These are phyloP conservation scores for Astragalus glycyphyllos DNA, from an alignment of 306 rosid species.

Conservation along the genomic window DNA sequence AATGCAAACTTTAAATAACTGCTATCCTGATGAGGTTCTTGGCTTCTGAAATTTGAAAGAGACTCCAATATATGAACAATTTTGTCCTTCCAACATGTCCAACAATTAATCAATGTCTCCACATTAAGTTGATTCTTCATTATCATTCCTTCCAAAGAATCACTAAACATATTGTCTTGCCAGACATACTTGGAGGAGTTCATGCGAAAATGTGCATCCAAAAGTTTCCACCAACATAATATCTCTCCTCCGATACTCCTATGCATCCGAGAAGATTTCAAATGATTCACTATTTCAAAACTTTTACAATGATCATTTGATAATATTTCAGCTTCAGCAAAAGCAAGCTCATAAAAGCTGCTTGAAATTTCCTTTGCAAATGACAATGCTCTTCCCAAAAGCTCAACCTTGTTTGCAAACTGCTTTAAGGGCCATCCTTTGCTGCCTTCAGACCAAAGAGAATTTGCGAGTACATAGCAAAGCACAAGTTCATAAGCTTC, in stretches of 20 bases:
- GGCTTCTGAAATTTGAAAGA: constrained; percentile 46
- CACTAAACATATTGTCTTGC: constrained; percentile 48
- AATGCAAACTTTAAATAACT: constrained; percentile 57
- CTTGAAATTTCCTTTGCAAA: constrained; percentile 52
- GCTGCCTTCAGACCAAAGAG: constrained; percentile 72
- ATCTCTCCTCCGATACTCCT: constrained; percentile 59
- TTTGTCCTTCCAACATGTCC: constrained; percentile 73
- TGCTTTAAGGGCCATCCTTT: constrained; percentile 73
- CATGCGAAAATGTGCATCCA: constrained; percentile 64
- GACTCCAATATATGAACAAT: constrained; percentile 46
- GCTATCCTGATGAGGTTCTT: constrained; percentile 39
- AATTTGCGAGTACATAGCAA: constrained; percentile 54
- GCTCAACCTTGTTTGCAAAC: constrained; percentile 53
- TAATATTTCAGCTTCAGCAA: constrained; percentile 57
- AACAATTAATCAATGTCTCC: constrained; percentile 64
- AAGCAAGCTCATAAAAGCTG: constrained; percentile 47
- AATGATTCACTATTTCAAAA: constrained; percentile 35
- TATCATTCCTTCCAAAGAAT: constrained; percentile 41
- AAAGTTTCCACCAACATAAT: constrained; percentile 58
- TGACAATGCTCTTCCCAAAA: constrained; percentile 56
- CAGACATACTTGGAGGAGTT: constrained; percentile 47
- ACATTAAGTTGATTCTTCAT: constrained; percentile 50
- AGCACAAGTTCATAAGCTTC: constrained; percentile 58
- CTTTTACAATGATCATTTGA: constrained; percentile 38
- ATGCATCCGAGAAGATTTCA: constrained; percentile 49